Evolutionary conservation across 495 filamentous ascomycete species (phyloP).

Genomic region (Trichoderma erinaceum): DNA sequence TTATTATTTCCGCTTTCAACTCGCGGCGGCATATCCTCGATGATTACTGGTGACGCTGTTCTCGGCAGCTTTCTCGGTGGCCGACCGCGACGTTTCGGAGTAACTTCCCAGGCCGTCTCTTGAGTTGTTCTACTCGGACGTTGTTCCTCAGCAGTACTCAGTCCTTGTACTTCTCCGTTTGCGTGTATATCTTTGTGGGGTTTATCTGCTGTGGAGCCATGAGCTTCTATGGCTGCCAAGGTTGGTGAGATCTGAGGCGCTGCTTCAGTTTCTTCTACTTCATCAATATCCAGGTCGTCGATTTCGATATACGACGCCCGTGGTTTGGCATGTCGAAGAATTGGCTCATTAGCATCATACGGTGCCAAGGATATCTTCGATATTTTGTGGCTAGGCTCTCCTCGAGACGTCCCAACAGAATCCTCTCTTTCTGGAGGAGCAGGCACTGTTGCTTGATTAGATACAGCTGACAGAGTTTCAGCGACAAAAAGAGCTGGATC

Average conservation of each 20-base stretch:
- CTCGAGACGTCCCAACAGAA: constrained; percentile 2
- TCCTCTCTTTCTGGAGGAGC: constrained; percentile 2
- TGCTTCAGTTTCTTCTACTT: constrained; percentile 8
- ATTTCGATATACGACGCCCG: constrained; percentile 35
- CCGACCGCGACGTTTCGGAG: neutral
- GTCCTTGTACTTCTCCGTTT: neutral
- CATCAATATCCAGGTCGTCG: constrained; percentile 22
- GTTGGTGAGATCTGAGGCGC: neutral
- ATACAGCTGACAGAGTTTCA: neutral
- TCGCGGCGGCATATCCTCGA: neutral
- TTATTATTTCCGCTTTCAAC: neutral
- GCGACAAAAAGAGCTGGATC: constrained; percentile 32
- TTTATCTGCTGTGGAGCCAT: neutral
- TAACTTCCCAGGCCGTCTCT: neutral
- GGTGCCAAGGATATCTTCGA: neutral
- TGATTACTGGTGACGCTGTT: neutral
- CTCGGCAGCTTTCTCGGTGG: neutral
- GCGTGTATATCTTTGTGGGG: neutral
- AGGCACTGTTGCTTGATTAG: neutral
- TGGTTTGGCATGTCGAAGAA: constrained; percentile 41
- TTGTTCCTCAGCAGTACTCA: neutral
- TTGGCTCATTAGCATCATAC: constrained; percentile 28
- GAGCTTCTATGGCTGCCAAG: neutral
- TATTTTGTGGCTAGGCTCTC: neutral
- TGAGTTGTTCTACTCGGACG: neutral